Conservation (phyloP, 2,329 filamentous ascomycete genomes). For the Juglanconis juglandina region DNA sequence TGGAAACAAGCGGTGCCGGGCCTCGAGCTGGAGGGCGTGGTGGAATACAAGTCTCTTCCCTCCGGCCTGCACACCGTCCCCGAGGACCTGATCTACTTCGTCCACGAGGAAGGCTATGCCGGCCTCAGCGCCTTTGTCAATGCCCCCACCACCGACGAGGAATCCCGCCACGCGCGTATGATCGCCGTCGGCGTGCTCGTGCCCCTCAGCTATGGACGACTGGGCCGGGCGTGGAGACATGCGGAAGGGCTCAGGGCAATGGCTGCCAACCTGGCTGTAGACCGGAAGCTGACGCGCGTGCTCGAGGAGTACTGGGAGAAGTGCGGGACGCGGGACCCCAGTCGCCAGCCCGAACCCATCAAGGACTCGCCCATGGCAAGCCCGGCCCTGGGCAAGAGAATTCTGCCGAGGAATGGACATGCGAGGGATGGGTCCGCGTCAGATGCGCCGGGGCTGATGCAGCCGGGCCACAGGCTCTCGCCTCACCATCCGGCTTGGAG, state of each 20-base stretch:
- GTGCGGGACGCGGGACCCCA: conserved; percentile 44
- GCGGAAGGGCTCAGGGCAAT: conserved; percentile 72
- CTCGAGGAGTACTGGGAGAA: conserved; percentile 80
- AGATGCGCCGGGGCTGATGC: conserved; percentile 56
- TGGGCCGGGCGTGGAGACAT: conserved; percentile 88
- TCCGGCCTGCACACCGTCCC: conserved; percentile 87
- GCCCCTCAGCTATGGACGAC: conserved; percentile 75
- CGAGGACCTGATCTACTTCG: conserved; percentile 90
- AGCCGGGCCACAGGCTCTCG: conserved; percentile 64
- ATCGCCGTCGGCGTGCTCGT: conserved; percentile 88
- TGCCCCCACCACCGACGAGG: conserved; percentile 69
- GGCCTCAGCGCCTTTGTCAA: conserved; percentile 92
- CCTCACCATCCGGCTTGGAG: conserved; percentile 84
- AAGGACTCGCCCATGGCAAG: conserved; percentile 52
- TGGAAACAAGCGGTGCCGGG: conserved; percentile 76
- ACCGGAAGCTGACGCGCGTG: conserved; percentile 58
- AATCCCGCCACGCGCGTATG: conserved; percentile 84
- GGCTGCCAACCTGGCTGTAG: conserved; percentile 64
- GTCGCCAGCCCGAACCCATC: conserved; percentile 29
- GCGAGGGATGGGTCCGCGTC: conserved; percentile 57
- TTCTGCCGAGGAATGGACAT: conserved; percentile 38
- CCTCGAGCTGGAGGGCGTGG: conserved; percentile 75
- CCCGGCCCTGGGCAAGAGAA: conserved; percentile 39
- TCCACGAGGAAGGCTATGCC: conserved; percentile 74
- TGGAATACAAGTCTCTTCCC: conserved; percentile 95